Conservation (phyloP, 2,329 filamentous ascomycete genomes). For the Thielaviopsis ethacetica region DNA sequence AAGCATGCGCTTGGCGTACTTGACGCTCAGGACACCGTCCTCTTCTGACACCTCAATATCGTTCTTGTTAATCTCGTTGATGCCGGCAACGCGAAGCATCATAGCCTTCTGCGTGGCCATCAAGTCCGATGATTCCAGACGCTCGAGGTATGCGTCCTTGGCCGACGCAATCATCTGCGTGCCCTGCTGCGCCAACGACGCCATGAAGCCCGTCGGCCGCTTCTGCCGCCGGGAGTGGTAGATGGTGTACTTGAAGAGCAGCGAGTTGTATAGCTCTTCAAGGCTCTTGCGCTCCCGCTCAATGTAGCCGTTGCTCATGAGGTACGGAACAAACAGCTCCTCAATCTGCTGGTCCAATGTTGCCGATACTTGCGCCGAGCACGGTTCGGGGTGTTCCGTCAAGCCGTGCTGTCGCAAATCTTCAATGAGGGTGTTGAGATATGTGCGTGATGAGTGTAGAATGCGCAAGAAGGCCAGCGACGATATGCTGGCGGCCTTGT, state of each 20-base stretch:
- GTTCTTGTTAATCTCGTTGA: slow-evolving; percentile 61
- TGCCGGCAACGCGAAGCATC: slow-evolving; percentile 74
- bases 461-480: slow-evolving; percentile 82
- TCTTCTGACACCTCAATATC: slow-evolving; percentile 85
- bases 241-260: slow-evolving; percentile 93
- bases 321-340: slow-evolving; percentile 58
- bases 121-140: slow-evolving; percentile 75
- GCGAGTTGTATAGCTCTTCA: slow-evolving; percentile 72
- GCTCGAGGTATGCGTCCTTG: slow-evolving; percentile 79
- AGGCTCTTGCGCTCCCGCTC: slow-evolving; percentile 52
- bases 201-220: slow-evolving; percentile 80
- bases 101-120: slow-evolving; percentile 78
- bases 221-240: slow-evolving; percentile 83
- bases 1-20: slow-evolving; percentile 94
- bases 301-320: slow-evolving; percentile 53
- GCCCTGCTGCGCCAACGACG: slow-evolving; percentile 74
- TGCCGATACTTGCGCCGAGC: slow-evolving; percentile 67
- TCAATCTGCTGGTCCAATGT: slow-evolving; percentile 61
- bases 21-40: slow-evolving; percentile 66
- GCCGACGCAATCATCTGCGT: slow-evolving; percentile 77
- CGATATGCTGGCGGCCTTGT: slow-evolving; percentile 84
- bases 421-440: slow-evolving; percentile 75
- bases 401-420: slow-evolving; percentile 87
- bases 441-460: slow-evolving; percentile 76
- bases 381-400: slow-evolving; percentile 86